Base-by-base conservation (phyloP, 1,284 basidiomycete species). In the Meira nashicola region DNA sequence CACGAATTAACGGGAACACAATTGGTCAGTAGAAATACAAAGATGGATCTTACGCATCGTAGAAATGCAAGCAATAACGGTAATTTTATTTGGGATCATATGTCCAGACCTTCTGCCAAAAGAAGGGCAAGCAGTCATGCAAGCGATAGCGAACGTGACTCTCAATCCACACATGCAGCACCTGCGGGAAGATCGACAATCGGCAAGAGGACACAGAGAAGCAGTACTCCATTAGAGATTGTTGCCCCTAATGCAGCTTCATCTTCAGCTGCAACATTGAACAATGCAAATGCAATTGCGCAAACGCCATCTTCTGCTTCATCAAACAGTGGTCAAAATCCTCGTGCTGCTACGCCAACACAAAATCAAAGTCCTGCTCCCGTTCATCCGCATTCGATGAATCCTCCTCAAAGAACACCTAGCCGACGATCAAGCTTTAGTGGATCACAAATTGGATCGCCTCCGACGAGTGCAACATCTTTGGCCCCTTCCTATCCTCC, bases 371-470 rank as follows among this genome's bases (percentile, higher is more conserved):
- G 25, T 23, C 12, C 66, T 0, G 58, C 28, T 8, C 59, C 58
- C 10, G 69, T 67, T 2, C 63, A 67, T 10, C 65, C 70, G 11
- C 70, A 66, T 1, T 33, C 70, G 14, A 74, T 74, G 72, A 72
- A 72, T 54, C 72, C 72, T 28, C 72, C 72, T 23, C 72, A 73
- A 39, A 62, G 56, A 1, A 74, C 72, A 12, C 72, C 72, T 19
- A 67, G 64, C 23, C 65, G 72, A 11, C 58, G 72, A 46, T 74
- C 72, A 5, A 74, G 72, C 59, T 74, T 74, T 63, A 74, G 72
- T 53, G 72, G 72, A 8, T 69, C 67, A 57, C 70, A 70, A 43
- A 62, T 68, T 19, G 72, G 72, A 33, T 74, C 72, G n/a, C 72
- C 72, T 9, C 70, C 67, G 1, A 74, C 70, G n/a, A 72, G 68